Base-by-base conservation (phyloP, 306 rosid species). In the Begonia peltatifolia region DNA sequence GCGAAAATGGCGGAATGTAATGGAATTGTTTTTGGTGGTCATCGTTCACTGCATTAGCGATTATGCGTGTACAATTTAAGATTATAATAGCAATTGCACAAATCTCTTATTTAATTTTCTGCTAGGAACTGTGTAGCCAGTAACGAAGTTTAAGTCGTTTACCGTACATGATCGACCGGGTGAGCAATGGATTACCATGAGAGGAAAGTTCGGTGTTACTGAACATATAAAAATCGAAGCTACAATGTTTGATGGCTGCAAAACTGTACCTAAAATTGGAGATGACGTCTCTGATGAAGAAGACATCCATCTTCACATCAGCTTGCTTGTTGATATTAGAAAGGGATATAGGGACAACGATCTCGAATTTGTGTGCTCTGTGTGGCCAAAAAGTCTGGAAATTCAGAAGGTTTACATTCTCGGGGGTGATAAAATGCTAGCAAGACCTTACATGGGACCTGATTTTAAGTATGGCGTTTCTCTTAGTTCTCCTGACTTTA, bases 221-320 rank as follows among this genome's bases (percentile, higher is more conserved):
- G 97, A 89, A 65, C 79, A 76, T 42, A 59, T 90, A 43, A 83
- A 67, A 63, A 74, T 90, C 50, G 83, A 83, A 52, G 94, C 79
- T 42, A 82, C 95, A 11, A 80, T 85, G 92, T 90, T 82, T 64
- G 94, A 90, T 69, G 84, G 94, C 25, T 78, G 11, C 55, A 69
- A 68, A 43, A 60, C 54, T 7, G 74, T 73, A 64, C 85, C 85
- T 10, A 81, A 47, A 41, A 48, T 18, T 42, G 83, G 73, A 57
- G 88, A 80, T 55, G 83, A 84, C 42, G 59, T 59, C 53, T 67
- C 76, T 36, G 87, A 69, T 13, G 76, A 55, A 47, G 76, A 74
- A 63, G 54, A 52, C 11, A 25, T 76, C 58, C 72, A 58, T n/a
- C 94, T 71, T 70, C 94, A 78, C 47, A 65, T 83, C 23, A 85